phyloP scores from a whole-genome alignment of 768 basidiomycete species.

The Ramaria rubella region DNA sequence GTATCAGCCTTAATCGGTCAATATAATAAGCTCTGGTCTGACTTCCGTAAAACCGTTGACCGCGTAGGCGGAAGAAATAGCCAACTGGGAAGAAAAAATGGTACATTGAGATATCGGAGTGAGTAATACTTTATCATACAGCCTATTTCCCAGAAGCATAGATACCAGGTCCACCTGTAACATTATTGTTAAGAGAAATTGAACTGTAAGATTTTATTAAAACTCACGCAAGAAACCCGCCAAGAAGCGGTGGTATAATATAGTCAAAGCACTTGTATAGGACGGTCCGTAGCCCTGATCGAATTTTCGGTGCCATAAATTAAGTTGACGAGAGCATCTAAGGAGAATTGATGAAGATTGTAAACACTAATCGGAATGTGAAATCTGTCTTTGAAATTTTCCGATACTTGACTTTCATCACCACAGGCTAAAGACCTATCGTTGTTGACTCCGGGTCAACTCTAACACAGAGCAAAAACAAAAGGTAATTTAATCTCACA shows the following conservation, averaged over 20 bases:
- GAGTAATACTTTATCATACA: too few species aligned
- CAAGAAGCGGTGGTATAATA: not conserved
- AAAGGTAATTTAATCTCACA: not conserved
- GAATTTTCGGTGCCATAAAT: not conserved
- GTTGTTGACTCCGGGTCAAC: too few species aligned
- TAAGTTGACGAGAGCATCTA: not conserved
- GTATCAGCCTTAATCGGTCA: not conserved
- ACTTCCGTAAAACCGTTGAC: not conserved
- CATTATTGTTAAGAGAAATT: not conserved
- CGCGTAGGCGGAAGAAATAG: not conserved
- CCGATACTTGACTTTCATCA: not conserved
- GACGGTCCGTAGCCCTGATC: not conserved
- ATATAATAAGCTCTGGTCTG: not conserved
- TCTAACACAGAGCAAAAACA: too few species aligned
- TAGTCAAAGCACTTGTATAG: not conserved
- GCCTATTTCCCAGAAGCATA: slow-evolving; percentile 6
- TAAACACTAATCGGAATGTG: not conserved
- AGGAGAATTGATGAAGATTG: not conserved
- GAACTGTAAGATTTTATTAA: not conserved
- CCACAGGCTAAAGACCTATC: not conserved
- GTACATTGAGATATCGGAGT: too few species aligned
- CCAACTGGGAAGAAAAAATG: not conserved
- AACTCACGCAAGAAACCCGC: slow-evolving; percentile 1
- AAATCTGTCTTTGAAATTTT: not conserved
- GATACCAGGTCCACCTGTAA: slow-evolving; percentile 1